Evolutionary conservation across 768 basidiomycete genomes (phyloP).

Genomic region (Rubroboletus pulcherrimus): DNA sequence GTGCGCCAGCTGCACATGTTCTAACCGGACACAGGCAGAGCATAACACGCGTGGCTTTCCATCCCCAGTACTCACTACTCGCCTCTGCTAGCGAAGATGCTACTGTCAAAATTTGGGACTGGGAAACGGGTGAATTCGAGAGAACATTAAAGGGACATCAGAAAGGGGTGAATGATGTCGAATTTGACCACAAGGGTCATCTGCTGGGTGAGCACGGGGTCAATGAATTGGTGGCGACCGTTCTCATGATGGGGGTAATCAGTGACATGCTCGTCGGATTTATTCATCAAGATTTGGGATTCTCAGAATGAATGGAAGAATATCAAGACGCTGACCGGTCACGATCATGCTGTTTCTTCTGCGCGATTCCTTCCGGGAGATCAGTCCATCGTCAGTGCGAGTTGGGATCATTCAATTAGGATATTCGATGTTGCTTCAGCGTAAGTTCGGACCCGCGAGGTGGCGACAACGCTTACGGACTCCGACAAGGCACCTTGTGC

Average conservation of each 20-base stretch:
- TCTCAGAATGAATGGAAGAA: slow-evolving; percentile 88
- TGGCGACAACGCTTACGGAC: slow-evolving; percentile 9
- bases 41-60: slow-evolving; percentile 79
- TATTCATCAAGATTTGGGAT: slow-evolving; percentile 93
- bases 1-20: slow-evolving; percentile 77
- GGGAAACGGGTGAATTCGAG: slow-evolving; percentile 94
- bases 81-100: slow-evolving; percentile 88
- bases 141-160: slow-evolving; percentile 91
- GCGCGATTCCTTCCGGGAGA: slow-evolving; percentile 85
- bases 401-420: slow-evolving; percentile 81
- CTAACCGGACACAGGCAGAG: slow-evolving; percentile 73
- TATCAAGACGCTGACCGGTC: slow-evolving; percentile 79
- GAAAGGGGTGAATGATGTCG: slow-evolving; percentile 80
- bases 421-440: slow-evolving; percentile 85
- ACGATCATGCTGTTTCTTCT: slow-evolving; percentile 87
- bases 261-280: slow-evolving; percentile 73
- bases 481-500: slow-evolving; percentile 58
- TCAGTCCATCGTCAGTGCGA: slow-evolving; percentile 79
- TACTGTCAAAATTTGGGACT: slow-evolving; percentile 93
- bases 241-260: slow-evolving; percentile 2
- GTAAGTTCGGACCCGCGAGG: slow-evolving; percentile 41
- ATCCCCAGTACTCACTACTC: slow-evolving; percentile 77
- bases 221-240: background rate
- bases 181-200: slow-evolving; percentile 84
- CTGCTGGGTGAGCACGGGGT: slow-evolving; percentile 57